phyloP scores from a whole-genome alignment of 2,329 filamentous ascomycete species.

The Kalmusia sp. region DNA sequence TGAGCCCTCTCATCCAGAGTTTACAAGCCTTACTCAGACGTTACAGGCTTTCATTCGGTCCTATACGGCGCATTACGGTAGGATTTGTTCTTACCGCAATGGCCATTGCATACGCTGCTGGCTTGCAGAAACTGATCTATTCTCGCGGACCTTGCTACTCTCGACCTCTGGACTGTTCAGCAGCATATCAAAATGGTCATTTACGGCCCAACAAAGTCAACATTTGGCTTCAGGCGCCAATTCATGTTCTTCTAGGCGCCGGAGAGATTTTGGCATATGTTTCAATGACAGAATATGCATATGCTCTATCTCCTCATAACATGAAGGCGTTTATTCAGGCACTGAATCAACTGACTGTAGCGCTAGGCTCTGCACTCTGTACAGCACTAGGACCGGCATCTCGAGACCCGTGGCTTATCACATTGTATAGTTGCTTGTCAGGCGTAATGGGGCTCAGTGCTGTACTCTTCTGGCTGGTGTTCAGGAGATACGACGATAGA shows the following conservation, averaged over 20 bases:
- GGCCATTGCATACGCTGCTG: constrained; percentile 26
- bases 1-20: constrained; percentile 64
- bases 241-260: constrained; percentile 43
- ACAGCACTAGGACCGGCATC: constrained; percentile 8
- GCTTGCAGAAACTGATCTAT: constrained; percentile 34
- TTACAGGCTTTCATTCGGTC: constrained; percentile 15
- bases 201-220: constrained; percentile 43
- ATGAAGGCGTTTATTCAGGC: constrained; percentile 43
- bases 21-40: constrained; percentile 16
- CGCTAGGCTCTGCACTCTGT: constrained; percentile 24
- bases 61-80: constrained; percentile 18
- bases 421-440: not conserved
- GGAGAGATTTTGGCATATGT: constrained; percentile 50
- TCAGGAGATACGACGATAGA: not conserved
- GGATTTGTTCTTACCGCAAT: constrained; percentile 21
- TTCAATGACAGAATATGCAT: constrained; percentile 49
- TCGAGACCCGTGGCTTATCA: not conserved
- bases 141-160: constrained; percentile 29
- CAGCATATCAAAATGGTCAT: constrained; percentile 11
- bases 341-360: constrained; percentile 22
- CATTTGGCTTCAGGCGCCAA: constrained; percentile 45
- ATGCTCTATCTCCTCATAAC: constrained; percentile 45
- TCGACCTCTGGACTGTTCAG: constrained; percentile 46
- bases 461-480: not conserved
- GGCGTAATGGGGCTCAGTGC: not conserved